Evolutionary conservation across 2,329 filamentous ascomycete species (phyloP), one percentile per base, ranked within the genome.

Genomic region (Penicillium freii): DNA sequence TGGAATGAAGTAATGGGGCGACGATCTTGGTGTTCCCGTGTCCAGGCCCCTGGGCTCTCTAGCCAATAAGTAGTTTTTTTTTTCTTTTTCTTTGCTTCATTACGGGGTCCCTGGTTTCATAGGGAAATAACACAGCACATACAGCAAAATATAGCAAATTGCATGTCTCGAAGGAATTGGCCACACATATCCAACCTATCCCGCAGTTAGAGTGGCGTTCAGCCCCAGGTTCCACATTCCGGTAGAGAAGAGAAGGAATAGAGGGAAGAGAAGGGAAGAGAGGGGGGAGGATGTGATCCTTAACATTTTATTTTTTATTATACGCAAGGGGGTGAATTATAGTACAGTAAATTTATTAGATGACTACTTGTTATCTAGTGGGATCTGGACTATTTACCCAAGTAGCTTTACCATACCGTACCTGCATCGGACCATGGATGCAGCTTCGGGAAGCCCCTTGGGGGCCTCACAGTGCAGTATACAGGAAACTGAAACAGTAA

Each of bases 201-300:
- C 25, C 45, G 48, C 46, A 49, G 51, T 55, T 34, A 40, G 43
- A 49, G 58, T 65, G 62, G 64, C 61, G 57, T 53, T 64, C 62
- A 61, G 64, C 61, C 62, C 55, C 61, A 61, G 58, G 54, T 60
- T 58, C 63, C 61, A 66, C 63, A 62, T 60, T 48, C 55, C 57
- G 56, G 51, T 45, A 54, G 11, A 39, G 40, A 45, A 51, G 34
- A 27, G 25, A 27, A 27, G 23, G 23, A 29, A 17, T 15, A 49
- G 43, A 57, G 48, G 40, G 48, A 27, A 39, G 39, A 55, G 43
- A 44, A 51, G 39, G 21, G 23, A 29, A 17, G n/a, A 49, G 43
- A 57, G 51, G 40, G 48, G 40, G 49, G 52, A 5, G 19, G 47
- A 43, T 40, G 42, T 52, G 42, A 52, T 40, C n/a, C 19, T 39